Percentiles rank a stretch among this genome's conserved stretches.
Conservation (phyloP, 495 filamentous ascomycete species). For the Bacidia rubella region DNA sequence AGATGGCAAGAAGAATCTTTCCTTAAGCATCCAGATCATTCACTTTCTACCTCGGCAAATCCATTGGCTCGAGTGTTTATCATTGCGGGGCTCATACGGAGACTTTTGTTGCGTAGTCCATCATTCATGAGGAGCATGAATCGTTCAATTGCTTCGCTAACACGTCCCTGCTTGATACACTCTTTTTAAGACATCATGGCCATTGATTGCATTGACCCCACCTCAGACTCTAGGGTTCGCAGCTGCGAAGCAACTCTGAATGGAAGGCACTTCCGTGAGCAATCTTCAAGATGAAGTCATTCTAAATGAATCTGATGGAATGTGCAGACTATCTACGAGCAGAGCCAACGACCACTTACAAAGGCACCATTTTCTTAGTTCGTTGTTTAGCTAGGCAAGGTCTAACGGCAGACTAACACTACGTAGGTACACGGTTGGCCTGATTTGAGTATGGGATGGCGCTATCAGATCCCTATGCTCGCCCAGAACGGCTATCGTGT, state of each 20-base stretch:
- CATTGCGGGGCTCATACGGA: neutral
- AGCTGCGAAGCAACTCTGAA: conserved; percentile 47
- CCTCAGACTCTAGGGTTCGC: conserved; percentile 46
- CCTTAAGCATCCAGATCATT: neutral
- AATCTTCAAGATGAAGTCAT: neutral
- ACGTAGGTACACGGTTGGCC: conserved; percentile 50
- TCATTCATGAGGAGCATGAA: neutral
- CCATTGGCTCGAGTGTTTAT: conserved; percentile 5
- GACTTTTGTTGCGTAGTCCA: neutral
- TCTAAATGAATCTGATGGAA: neutral
- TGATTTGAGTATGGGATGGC: conserved; percentile 61
- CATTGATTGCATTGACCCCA: conserved; percentile 47
- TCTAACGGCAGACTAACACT: neutral
- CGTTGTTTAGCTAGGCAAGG: conserved; percentile 1
- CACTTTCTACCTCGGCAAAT: neutral
- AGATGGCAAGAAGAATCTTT: neutral
- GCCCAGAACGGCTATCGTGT: conserved; percentile 53
- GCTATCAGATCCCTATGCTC: conserved; percentile 72
- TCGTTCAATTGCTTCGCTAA: neutral
- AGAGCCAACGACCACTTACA: conserved; percentile 36
- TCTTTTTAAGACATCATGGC: no score
- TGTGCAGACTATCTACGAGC: conserved; percentile 49
- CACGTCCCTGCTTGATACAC: no score
- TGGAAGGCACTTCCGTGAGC: conserved; percentile 48
- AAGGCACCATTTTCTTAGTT: conserved; percentile 55